Evolutionary conservation across 345 rosid genomes (phyloP).

Genomic region (Luvunga scandens): DNA sequence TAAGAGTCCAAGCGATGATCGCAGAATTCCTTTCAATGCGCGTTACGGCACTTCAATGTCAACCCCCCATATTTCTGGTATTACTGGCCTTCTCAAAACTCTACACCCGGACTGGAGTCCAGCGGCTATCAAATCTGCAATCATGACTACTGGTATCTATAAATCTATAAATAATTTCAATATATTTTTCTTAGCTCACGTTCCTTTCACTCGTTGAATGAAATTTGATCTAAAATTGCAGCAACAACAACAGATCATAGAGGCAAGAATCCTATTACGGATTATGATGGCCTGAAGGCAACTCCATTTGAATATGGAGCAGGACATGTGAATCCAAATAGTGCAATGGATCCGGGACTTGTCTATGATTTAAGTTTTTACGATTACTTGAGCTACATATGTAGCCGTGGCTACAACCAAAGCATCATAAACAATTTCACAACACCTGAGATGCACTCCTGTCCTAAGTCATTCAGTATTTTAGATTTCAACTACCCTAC

Average conservation of each 20-base stretch:
- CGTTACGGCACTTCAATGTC: too few relatives aligned
- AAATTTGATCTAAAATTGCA: slow-evolving; percentile 8
- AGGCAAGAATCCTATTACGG: slow-evolving; percentile 13
- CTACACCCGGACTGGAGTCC: too few relatives aligned
- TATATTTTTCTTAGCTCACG: too few relatives aligned
- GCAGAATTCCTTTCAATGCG: too few relatives aligned
- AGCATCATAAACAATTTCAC: not conserved
- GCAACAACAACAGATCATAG: slow-evolving; percentile 31
- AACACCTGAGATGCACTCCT: slow-evolving; percentile 11
- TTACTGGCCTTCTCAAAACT: too few relatives aligned
- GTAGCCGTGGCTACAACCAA: slow-evolving; percentile 33
- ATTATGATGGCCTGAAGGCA: slow-evolving; percentile 24
- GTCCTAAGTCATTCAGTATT: slow-evolving; percentile 25
- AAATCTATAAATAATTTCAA: too few relatives aligned
- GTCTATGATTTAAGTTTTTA: slow-evolving; percentile 32
- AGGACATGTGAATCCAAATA: slow-evolving; percentile 46
- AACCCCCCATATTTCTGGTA: too few relatives aligned
- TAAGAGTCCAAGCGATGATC: too few relatives aligned
- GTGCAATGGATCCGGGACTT: slow-evolving; percentile 53
- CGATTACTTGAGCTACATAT: slow-evolving; percentile 47
- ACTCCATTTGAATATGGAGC: slow-evolving; percentile 50
- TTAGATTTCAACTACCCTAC: slow-evolving; percentile 56
- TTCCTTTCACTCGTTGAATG: not conserved
- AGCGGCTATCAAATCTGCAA: not conserved
- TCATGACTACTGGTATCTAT: slow-evolving; percentile 2